Base-by-base conservation (phyloP, 2,329 filamentous ascomycete species). In the Thelonectria olida region DNA sequence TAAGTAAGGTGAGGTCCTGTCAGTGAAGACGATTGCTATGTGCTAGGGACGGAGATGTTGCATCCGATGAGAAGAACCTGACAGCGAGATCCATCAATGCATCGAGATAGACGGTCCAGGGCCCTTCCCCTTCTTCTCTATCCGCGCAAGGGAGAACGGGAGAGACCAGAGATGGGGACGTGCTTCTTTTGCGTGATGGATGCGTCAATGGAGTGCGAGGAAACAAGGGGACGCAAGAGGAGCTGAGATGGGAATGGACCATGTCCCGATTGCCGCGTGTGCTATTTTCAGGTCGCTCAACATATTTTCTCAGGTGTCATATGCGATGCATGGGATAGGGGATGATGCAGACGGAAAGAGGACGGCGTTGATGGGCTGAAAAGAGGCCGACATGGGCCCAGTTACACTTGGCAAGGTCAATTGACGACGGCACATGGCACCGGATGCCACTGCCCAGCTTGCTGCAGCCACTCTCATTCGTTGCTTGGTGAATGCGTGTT, bases 401-500 rank as follows among this genome's bases (percentile, higher is more conserved):
- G 51, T 25, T 27, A 27, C 41, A 39, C 48, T 25, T 34, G 39
- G 45, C 25, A 28, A 13, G n/a, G n/a, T n/a, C n/a, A n/a, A n/a
- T 47, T n/a, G 38, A 41, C 19, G 23, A 41, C 22, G 10, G 19
- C 39, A 44, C 39, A 25, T 13, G 49, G 25, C 23, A 23, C 31
- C n/a, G 15, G 39, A 31, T 34, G 10, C 27, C n/a, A 15, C 31
- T 34, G 12, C 15, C 31, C 31, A 34, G 31, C 7, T 15, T 15
- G 31, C 31, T 34, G 31, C 31, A 34, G 31, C 15, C n/a, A 27
- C 22, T 54, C 41, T 51, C 50, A 69, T 64, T 63, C 65, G 61
- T 58, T 59, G 61, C 41, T 45, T 54, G 53, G 39, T 45, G 63
- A 59, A 58, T 54, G 50, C 45, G 62, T 54, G n/a, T 63, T 41